Base-by-base conservation (phyloP, 2,329 filamentous ascomycete species). In the Sphaceloma murrayae region DNA sequence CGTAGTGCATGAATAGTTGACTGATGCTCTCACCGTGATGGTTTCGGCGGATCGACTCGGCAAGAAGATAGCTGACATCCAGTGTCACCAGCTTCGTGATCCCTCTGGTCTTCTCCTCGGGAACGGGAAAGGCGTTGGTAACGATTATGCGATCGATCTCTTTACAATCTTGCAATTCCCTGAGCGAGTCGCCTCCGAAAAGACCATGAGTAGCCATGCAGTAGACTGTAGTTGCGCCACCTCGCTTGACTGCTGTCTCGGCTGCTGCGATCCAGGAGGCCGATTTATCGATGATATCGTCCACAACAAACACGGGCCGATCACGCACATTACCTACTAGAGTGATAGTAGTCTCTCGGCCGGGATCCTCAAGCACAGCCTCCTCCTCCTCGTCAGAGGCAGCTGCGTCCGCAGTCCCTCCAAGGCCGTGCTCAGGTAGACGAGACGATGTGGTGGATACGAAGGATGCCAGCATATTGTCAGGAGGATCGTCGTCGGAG, bases 261-360 rank as follows among this genome's bases (percentile, higher is more conserved):
- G 91, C 91, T 5, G 91, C 91, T 4, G 89, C 89, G 53, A 98
- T 93, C 91, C 91, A 98, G 5, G 86, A 94, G 10, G 83, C 85
- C 7, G 87, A 80, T 67, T 94, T 95, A 67, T 98, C 91, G 58
- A 98, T 95, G 84, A 98, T 96, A 62, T 98, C 91, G 61, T 98
- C 91, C 39, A 98, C 84, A 49, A 98, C 87, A 60, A 98, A 82
- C 44, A 96, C 91, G 0, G 85, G 81, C 47, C 85, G 78, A 59
- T 85, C 79, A 58, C 80, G 82, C 48, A 98, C 91, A 56, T 96
- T 85, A 49, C 91, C 91, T 10, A 98, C 91, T n/a, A 98, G 72
- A 0, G 91, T 98, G 55, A 98, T 93, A 69, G 89, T 94, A 58
- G 88, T 87, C 67, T 98, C 91, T 16, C 89, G 72, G 49, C 82